Percentiles rank a stretch among this genome's conserved stretches.
phyloP scores from a whole-genome alignment of 2,329 filamentous ascomycete species.

The Calycina marina region DNA sequence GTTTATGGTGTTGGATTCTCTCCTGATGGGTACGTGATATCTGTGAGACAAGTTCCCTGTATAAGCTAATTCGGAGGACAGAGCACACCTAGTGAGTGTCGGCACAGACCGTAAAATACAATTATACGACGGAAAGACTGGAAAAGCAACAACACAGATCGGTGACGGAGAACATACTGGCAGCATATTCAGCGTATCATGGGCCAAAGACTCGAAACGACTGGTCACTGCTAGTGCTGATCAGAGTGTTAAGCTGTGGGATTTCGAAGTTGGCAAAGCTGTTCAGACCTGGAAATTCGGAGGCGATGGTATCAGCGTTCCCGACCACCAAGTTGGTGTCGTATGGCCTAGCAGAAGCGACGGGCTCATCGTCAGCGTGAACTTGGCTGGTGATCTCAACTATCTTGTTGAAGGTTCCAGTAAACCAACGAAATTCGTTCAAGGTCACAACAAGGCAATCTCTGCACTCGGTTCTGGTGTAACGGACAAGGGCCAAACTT shows the following conservation, averaged over 20 bases:
- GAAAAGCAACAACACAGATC: constrained; percentile 64
- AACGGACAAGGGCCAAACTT: constrained; percentile 34
- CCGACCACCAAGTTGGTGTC: constrained; percentile 86
- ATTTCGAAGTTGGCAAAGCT: constrained; percentile 63
- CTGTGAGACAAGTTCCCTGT: too few species aligned
- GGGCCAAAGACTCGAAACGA: constrained; percentile 72
- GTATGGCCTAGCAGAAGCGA: constrained; percentile 80
- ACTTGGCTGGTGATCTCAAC: constrained; percentile 76
- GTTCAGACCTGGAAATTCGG: constrained; percentile 78
- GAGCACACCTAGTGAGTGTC: constrained; percentile 71
- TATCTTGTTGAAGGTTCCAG: constrained; percentile 65
- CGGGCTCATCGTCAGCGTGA: constrained; percentile 78
- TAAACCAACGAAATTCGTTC: constrained; percentile 55
- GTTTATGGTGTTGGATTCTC: constrained; percentile 81
- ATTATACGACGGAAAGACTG: constrained; percentile 92
- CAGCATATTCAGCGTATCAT: constrained; percentile 83
- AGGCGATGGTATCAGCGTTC: constrained; percentile 53
- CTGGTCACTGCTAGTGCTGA: constrained; percentile 89
- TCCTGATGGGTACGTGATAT: constrained; percentile 72
- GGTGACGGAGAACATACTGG: constrained; percentile 78
- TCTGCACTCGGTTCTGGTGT: constrained; percentile 55
- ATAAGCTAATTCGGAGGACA: too few species aligned
- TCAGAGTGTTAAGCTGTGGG: constrained; percentile 91
- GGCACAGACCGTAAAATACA: constrained; percentile 88
- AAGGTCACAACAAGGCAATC: constrained; percentile 84